Percentiles rank a stretch among this genome's conserved stretches.
These are phyloP conservation scores for Pyricularia sp. DNA, from an alignment of 2,329 filamentous ascomycete genomes.

Conservation along the genomic window DNA sequence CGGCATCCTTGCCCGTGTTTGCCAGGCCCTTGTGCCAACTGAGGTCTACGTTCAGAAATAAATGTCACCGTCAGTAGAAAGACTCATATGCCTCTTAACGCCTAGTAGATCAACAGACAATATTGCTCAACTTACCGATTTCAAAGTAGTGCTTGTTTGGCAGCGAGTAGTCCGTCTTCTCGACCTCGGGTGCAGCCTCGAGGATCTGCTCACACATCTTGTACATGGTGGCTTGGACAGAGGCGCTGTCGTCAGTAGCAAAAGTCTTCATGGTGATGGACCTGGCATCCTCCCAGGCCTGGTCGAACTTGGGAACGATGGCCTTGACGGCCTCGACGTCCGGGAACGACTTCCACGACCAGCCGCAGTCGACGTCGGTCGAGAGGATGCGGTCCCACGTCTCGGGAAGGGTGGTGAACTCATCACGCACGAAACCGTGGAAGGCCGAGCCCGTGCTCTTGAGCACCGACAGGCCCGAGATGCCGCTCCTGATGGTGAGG, in stretches of 20 bases:
- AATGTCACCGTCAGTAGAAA: slow-evolving; percentile 3
- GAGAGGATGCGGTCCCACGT: slow-evolving; percentile 92
- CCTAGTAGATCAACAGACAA: neutral
- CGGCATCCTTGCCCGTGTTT: slow-evolving; percentile 91
- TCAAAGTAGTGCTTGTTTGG: slow-evolving; percentile 99
- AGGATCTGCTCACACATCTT: slow-evolving; percentile 91
- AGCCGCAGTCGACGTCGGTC: slow-evolving; percentile 78
- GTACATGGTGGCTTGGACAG: slow-evolving; percentile 97
- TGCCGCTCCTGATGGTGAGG: slow-evolving; percentile 60
- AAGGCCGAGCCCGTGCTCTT: slow-evolving; percentile 97
- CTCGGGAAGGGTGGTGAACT: slow-evolving; percentile 82
- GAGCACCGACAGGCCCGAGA: slow-evolving; percentile 73
- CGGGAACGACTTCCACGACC: slow-evolving; percentile 70
- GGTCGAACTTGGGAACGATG: slow-evolving; percentile 56
- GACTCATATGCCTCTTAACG: neutral
- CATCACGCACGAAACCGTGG: slow-evolving; percentile 84
- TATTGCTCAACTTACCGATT: slow-evolving; percentile 40
- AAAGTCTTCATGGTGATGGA: slow-evolving; percentile 84
- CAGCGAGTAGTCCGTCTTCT: slow-evolving; percentile 66
- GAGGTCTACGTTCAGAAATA: slow-evolving; percentile 45
- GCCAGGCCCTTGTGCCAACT: slow-evolving; percentile 93
- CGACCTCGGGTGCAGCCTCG: slow-evolving; percentile 55
- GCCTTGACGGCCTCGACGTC: slow-evolving; percentile 53
- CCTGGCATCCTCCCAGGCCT: slow-evolving; percentile 65
- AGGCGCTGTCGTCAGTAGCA: slow-evolving; percentile 78